Evolutionary conservation across 257 asterid species (phyloP), one percentile per base, ranked within the genome.

Genomic region (Galeopsis tetrahit): DNA sequence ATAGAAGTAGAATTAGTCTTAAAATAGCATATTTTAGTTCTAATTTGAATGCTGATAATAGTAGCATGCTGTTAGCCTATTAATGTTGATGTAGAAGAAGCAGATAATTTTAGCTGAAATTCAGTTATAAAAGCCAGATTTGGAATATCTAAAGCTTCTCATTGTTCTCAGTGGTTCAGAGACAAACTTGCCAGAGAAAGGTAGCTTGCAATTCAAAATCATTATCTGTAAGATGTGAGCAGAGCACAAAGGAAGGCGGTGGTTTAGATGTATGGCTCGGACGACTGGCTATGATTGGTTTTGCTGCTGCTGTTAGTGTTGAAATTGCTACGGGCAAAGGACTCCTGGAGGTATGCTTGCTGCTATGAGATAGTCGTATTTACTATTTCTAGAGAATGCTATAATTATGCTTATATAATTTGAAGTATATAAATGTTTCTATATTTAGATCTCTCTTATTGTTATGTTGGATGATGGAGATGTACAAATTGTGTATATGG

Each of bases 261-360:
- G 81, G 90, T 66, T 58, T 94, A 73, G 96, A 94, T 40, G 81
- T 91, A 65, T 94, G 99, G 97, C 86, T 88, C 36, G 99, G 98
- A 39, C 85, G 96, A 44, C 58, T 90, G 1, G 97, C 98, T 15
- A 94, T 94, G 98, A 40, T 85, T 74, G 92, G 97, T 61, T 92
- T 92, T 81, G 96, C 96, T 38, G 80, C 83, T 39, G 95, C 90
- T 61, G 68, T 94, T 66, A 88, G 78, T 69, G 88, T 91, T 55
- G 99, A 91, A 78, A 70, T 91, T 43, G 82, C 79, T 0, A 89
- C 99, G 4, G 99, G 98, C 49, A 91, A 89, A 87, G 99, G 97
- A 49, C 95, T 85, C 57, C 82, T 83, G 0, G 85, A 78, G 88
- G 88, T 83, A 75, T 63, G 73, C 4, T 60, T 63, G 75, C 6